A percentile compares a stretch with the other conserved stretches of the same genome.
phyloP scores from a whole-genome alignment of 78 protist genomes.

The Dictyostelium brefeldianum region DNA sequence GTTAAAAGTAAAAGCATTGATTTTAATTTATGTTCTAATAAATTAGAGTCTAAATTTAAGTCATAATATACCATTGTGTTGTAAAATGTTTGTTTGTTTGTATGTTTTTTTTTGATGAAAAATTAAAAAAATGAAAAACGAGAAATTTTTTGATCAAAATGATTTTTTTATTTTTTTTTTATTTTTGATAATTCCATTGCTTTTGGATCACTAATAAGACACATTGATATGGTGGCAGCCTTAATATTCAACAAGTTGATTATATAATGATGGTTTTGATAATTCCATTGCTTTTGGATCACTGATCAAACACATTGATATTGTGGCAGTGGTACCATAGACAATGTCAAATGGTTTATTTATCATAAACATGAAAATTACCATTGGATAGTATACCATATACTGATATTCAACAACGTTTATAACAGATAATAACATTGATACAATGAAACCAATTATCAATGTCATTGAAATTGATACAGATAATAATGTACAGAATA shows the following conservation, averaged over 20 bases:
- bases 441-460: background rate
- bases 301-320: conserved; percentile 87
- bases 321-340: conserved; percentile 79
- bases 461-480: background rate
- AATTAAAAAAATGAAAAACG: background rate
- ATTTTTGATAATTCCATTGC: conserved; percentile 7
- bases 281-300: conserved; percentile 71
- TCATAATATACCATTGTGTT: conserved; percentile 6
- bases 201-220: conserved; percentile 85
- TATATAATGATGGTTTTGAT: conserved; percentile 36
- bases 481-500: background rate
- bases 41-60: background rate
- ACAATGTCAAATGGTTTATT: conserved; percentile 39
- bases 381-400: background rate
- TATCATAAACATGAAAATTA: background rate
- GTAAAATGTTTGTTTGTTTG: background rate
- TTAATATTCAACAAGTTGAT: background rate
- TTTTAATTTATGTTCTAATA: conserved; percentile 7
- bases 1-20: background rate
- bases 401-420: background rate
- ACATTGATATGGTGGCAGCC: conserved; percentile 87
- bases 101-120: background rate
- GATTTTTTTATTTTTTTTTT: background rate
- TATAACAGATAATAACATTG: background rate
- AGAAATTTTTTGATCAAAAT: background rate